phyloP scores from a whole-genome alignment of 2,329 filamentous ascomycete species.

The Clonostachys sp. region DNA sequence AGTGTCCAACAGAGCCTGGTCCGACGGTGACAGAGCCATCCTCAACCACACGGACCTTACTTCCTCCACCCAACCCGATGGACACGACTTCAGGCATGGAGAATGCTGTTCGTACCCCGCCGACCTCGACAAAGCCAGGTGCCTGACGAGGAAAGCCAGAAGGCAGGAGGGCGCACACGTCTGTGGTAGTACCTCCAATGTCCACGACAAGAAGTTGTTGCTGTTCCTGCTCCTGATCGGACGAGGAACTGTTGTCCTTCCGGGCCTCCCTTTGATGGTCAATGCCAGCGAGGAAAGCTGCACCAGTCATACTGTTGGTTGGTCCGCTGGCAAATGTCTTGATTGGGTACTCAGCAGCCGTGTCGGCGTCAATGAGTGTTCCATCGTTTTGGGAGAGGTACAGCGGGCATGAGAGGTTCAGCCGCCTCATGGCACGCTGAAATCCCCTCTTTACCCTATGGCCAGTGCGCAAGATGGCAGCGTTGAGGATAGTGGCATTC shows the following conservation, averaged over 20 bases:
- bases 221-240: not conserved
- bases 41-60: constrained; percentile 20
- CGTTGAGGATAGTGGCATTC: constrained; percentile 51
- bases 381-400: constrained; percentile 51
- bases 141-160: constrained; percentile 58
- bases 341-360: constrained; percentile 43
- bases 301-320: constrained; percentile 48
- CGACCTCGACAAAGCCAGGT: constrained; percentile 51
- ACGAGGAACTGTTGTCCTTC: not conserved
- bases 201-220: constrained; percentile 44
- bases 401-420: constrained; percentile 33
- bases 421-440: constrained; percentile 33
- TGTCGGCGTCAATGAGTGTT: constrained; percentile 40
- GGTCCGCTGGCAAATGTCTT: constrained; percentile 49
- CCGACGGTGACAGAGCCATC: constrained; percentile 36
- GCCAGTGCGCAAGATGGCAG: constrained; percentile 42
- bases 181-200: constrained; percentile 57
- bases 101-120: constrained; percentile 55
- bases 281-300: constrained; percentile 46
- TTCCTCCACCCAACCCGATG: constrained; percentile 53
- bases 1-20: constrained; percentile 50
- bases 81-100: constrained; percentile 51
- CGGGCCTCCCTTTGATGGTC: constrained; percentile 11
- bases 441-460: constrained; percentile 41
- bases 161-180: constrained; percentile 51